A percentile compares a stretch with the other conserved stretches of the same genome.
Conservation (phyloP, 2,329 filamentous ascomycete species). For the Pestalotiopsis sp. region DNA sequence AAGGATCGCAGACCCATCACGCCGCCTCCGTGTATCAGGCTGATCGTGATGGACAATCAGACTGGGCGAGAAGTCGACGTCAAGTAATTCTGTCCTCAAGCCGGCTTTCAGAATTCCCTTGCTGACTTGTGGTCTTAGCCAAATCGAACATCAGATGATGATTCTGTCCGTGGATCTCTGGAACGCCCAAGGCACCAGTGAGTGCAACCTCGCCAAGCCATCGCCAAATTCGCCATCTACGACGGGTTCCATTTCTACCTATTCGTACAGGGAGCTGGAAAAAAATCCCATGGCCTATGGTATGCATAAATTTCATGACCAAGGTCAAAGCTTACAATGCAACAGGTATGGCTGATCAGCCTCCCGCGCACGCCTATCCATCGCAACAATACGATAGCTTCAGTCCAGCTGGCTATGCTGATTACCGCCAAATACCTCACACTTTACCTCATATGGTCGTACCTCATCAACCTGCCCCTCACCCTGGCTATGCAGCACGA, state of each 20-base stretch:
- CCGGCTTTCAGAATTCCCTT: neutral
- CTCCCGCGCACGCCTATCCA: neutral
- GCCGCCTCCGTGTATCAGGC: constrained; percentile 86
- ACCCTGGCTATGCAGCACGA: constrained; percentile 27
- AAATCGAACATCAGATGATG: constrained; percentile 34
- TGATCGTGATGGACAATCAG: constrained; percentile 74
- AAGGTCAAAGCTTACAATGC: constrained; percentile 5
- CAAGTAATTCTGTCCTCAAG: constrained; percentile 59
- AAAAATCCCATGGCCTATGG: constrained; percentile 15
- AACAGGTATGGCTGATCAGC: neutral
- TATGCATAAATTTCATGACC: neutral
- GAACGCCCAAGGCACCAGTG: constrained; percentile 65
- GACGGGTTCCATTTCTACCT: constrained; percentile 73
- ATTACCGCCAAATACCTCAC: neutral
- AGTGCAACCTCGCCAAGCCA: constrained; percentile 68
- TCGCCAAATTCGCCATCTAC: constrained; percentile 74
- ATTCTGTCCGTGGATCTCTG: constrained; percentile 65
- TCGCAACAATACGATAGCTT: neutral
- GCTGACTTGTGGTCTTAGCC: constrained; percentile 19
- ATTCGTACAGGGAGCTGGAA: constrained; percentile 60
- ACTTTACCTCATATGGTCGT: constrained; percentile 19
- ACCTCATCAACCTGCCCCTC: constrained; percentile 34
- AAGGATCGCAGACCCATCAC: constrained; percentile 98
- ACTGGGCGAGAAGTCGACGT: constrained; percentile 83
- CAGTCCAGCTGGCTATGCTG: neutral